A percentile compares a stretch with the other conserved stretches of the same genome.
Conservation (phyloP, 2,329 filamentous ascomycete species). For the Helotiales sp. region DNA sequence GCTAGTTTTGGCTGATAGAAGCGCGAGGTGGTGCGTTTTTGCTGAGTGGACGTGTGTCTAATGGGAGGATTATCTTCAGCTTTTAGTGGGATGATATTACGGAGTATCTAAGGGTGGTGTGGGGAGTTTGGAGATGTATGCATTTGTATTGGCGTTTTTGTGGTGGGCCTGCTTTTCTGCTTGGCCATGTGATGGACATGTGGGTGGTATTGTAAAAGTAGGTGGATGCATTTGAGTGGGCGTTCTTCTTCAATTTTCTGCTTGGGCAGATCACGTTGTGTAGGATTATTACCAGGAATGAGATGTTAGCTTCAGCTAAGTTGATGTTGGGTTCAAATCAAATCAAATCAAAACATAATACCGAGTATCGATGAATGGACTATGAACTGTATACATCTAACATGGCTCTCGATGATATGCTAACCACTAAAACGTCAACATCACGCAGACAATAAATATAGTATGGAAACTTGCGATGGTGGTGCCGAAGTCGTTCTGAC, state of each 20-base stretch:
- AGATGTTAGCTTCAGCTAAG: background rate
- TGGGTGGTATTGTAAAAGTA: conserved; percentile 7
- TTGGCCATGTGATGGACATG: conserved; percentile 2
- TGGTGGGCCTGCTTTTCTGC: background rate
- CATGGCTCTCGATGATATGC: too few species aligned
- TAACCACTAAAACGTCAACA: too few species aligned
- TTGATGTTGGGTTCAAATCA: background rate
- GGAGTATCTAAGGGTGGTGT: background rate
- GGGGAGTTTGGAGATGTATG: conserved; percentile 1
- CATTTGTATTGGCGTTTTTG: conserved; percentile 12
- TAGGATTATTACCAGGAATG: conserved; percentile 5
- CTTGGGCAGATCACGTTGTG: background rate
- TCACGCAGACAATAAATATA: too few species aligned
- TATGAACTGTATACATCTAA: too few species aligned
- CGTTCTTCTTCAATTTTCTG: conserved; percentile 7
- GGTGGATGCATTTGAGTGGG: conserved; percentile 12
- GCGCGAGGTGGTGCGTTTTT: conserved; percentile 89
- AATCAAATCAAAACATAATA: background rate
- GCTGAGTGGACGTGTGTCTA: conserved; percentile 67
- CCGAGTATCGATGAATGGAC: too few species aligned
- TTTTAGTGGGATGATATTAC: background rate
- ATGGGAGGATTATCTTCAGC: conserved; percentile 9
- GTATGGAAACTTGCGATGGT: too few species aligned
- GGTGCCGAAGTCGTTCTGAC: too few species aligned
- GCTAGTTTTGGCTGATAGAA: conserved; percentile 78